Percentiles rank a stretch among this genome's conserved stretches.
These are phyloP conservation scores for Cyberlindnera galapagoensis DNA, from an alignment of 805 yeast species.

Conservation along the genomic window DNA sequence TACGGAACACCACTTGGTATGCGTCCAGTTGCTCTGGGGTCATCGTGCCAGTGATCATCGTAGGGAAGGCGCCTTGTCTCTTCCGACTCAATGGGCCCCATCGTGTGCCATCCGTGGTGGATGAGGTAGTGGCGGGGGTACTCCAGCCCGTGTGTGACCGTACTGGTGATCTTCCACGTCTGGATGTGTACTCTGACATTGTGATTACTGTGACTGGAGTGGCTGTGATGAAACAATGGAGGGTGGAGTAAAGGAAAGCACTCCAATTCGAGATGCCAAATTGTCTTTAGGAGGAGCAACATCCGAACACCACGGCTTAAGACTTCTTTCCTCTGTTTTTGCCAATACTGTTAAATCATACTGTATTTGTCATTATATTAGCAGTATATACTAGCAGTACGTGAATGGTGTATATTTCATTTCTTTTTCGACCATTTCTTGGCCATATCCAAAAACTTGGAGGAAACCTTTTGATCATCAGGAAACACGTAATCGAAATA, in stretches of 20 bases:
- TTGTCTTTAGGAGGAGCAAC: too few relatives aligned
- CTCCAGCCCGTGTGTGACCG: slow-evolving; percentile 1
- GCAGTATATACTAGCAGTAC: neutral
- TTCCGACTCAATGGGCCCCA: neutral
- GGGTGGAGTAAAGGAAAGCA: too few relatives aligned
- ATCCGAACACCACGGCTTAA: too few relatives aligned
- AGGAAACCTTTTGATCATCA: slow-evolving; percentile 39
- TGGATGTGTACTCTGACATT: slow-evolving; percentile 8
- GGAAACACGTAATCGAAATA: slow-evolving; percentile 60
- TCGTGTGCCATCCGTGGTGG: neutral
- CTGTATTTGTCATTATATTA: neutral
- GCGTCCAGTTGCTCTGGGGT: slow-evolving; percentile 78
- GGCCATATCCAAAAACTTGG: slow-evolving; percentile 40
- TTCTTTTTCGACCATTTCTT: slow-evolving; percentile 38
- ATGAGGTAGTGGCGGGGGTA: neutral
- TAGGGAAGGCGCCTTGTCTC: slow-evolving; percentile 28
- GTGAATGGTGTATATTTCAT: neutral
- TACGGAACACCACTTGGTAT: slow-evolving; percentile 61
- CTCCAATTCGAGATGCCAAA: too few relatives aligned
- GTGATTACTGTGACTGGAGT: too few relatives aligned
- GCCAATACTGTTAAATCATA: too few relatives aligned
- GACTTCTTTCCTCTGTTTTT: too few relatives aligned
- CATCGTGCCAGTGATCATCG: slow-evolving; percentile 38
- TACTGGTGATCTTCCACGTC: neutral
- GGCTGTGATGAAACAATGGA: too few relatives aligned